Percentiles rank a stretch among this genome's conserved stretches.
Conservation (phyloP, 179 eudicot species). For the Beta lomatogona region DNA sequence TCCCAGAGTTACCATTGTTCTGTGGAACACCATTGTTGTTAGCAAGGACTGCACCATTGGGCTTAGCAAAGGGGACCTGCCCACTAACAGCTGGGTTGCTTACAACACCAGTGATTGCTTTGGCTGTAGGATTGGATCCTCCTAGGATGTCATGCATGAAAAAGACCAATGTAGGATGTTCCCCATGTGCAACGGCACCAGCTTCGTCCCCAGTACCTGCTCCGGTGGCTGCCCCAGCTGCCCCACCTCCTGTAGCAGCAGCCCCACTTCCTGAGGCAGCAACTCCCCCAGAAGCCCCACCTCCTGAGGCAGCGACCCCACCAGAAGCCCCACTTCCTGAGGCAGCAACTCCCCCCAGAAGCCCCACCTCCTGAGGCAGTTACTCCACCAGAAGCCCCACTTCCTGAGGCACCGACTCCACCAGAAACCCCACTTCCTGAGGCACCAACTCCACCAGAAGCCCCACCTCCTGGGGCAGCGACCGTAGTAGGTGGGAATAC, state of each 20-base stretch:
- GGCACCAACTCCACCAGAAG: conserved; percentile 18
- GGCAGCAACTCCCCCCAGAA: conserved; percentile 20
- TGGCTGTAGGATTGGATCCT: conserved; percentile 80
- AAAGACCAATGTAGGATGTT: conserved; percentile 58
- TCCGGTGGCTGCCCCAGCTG: conserved; percentile 6
- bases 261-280: conserved; percentile 10
- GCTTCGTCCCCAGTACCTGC: conserved; percentile 8
- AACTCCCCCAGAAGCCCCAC: conserved; percentile 16
- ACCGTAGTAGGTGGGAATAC: conserved; percentile 28
- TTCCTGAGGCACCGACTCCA: conserved; percentile 18
- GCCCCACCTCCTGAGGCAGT: conserved; percentile 12
- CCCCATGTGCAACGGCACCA: conserved; percentile 16
- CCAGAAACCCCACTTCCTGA: conserved; percentile 19
- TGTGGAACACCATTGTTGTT: conserved; percentile 56
- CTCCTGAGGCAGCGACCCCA: conserved; percentile 12
- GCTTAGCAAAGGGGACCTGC: conserved; percentile 91
- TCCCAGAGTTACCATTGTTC: conserved; percentile 57
- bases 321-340: conserved; percentile 19
- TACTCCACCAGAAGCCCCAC: conserved; percentile 24
- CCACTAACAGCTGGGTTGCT: conserved; percentile 75
- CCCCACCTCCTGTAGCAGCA: conserved; percentile 10
- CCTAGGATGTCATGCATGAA: conserved; percentile 98
- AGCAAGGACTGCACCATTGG: conserved; percentile 74
- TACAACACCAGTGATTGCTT: conserved; percentile 83
- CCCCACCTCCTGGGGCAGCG: conserved; percentile 15